phyloP scores from a whole-genome alignment of 2,329 filamentous ascomycete species.

The Penicillium sp. region DNA sequence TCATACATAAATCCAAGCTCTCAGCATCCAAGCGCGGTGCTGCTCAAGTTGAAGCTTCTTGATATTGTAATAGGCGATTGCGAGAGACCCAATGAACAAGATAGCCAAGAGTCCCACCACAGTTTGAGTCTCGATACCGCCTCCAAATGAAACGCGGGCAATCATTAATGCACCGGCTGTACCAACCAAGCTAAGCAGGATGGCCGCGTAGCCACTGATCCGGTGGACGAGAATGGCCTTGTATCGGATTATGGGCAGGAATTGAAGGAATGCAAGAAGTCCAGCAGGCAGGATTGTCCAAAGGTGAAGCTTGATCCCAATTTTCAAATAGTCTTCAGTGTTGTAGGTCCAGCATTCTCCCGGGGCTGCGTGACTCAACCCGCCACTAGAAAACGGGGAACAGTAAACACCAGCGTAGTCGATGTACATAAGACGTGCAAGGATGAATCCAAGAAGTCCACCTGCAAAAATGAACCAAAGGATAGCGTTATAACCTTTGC shows the following conservation, averaged over 20 bases:
- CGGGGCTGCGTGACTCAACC: background rate
- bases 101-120: background rate
- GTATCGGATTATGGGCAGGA: background rate
- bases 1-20: background rate
- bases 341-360: background rate
- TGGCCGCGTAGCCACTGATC: background rate
- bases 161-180: background rate
- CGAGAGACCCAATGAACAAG: background rate
- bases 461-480: background rate
- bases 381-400: background rate
- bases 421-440: background rate
- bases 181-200: background rate
- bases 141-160: background rate
- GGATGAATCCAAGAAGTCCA: background rate
- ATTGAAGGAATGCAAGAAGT: background rate
- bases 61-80: background rate
- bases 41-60: background rate
- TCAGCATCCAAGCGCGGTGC: background rate
- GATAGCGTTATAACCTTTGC: background rate
- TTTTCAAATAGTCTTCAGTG: background rate
- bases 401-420: background rate
- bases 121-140: background rate
- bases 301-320: background rate
- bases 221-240: background rate
- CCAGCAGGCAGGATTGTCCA: background rate